Evolutionary conservation across 2,329 filamentous ascomycete genomes (phyloP).

Genomic region (Hypoxylon sp.): DNA sequence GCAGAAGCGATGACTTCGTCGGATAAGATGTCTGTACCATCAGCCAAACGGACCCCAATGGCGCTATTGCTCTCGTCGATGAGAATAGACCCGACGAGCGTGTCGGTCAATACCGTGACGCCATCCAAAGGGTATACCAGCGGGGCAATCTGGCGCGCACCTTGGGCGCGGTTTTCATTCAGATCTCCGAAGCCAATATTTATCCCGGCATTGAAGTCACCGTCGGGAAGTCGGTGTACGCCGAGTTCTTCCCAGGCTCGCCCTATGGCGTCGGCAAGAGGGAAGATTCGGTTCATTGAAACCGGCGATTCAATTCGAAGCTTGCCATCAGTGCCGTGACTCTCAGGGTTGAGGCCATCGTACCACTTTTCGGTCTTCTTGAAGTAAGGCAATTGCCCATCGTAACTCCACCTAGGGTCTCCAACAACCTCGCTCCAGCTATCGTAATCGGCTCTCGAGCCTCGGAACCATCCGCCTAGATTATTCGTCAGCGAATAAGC

Average conservation of each 20-base stretch:
- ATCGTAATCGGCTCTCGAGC: conserved; percentile 57
- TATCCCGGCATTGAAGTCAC: conserved; percentile 39
- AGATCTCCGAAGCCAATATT: conserved; percentile 45
- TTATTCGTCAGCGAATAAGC: neutral
- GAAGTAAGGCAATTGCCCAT: conserved; percentile 57
- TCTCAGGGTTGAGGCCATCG: conserved; percentile 18
- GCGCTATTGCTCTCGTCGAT: conserved; percentile 27
- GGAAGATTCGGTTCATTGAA: conserved; percentile 50
- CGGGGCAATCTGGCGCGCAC: conserved; percentile 34
- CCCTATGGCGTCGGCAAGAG: conserved; percentile 47
- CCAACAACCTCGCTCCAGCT: conserved; percentile 53
- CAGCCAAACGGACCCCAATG: conserved; percentile 28
- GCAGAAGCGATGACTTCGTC: conserved; percentile 35
- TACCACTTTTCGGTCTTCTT: conserved; percentile 50
- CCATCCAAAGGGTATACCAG: conserved; percentile 26
- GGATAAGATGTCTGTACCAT: conserved; percentile 26
- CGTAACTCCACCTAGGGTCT: conserved; percentile 56
- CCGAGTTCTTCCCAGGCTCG: conserved; percentile 52
- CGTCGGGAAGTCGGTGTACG: conserved; percentile 35
- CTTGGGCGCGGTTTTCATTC: conserved; percentile 39
- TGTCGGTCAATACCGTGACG: conserved; percentile 34
- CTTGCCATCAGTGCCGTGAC: conserved; percentile 48
- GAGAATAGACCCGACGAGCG: conserved; percentile 35
- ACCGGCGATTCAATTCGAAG: conserved; percentile 45
- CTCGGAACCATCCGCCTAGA: conserved; percentile 54